Percentiles rank a stretch among this genome's conserved stretches.
Conservation (phyloP, 495 filamentous ascomycete genomes). For the Pseudoneurospora amorphoporcata region DNA sequence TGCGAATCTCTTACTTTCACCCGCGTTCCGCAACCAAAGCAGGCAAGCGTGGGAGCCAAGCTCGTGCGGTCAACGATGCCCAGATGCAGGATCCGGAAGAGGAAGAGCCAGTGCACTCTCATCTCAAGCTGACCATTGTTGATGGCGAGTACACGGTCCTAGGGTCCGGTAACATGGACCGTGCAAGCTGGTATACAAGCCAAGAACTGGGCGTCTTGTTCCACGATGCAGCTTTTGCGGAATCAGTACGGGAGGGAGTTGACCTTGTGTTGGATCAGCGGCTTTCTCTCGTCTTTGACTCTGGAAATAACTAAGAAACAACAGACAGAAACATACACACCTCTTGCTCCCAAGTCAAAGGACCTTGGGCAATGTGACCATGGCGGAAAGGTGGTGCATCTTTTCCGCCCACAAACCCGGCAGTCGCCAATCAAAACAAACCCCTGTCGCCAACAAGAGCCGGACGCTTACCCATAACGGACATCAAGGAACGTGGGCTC, state of each 20-base stretch:
- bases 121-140: slow-evolving; percentile 58
- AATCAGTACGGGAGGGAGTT: slow-evolving; percentile 28
- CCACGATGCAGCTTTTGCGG: slow-evolving; percentile 36
- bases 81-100: background rate
- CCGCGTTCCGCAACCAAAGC: slow-evolving; percentile 3
- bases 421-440: slow-evolving; percentile 1
- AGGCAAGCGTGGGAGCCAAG: background rate
- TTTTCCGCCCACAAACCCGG: slow-evolving; percentile 15
- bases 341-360: slow-evolving; percentile 1
- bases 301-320: slow-evolving; percentile 3
- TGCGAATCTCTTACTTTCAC: slow-evolving; percentile 42
- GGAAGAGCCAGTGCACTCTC: slow-evolving; percentile 53
- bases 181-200: slow-evolving; percentile 66
- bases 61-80: background rate
- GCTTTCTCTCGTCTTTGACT: slow-evolving; percentile 28
- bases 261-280: slow-evolving; percentile 34
- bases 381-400: slow-evolving; percentile 16
- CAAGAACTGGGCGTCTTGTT: slow-evolving; percentile 67
- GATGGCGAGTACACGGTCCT: slow-evolving; percentile 51
- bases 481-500: slow-evolving; percentile 23
- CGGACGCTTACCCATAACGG: slow-evolving; percentile 19
- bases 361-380: slow-evolving; percentile 11
- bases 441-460: slow-evolving; percentile 14
- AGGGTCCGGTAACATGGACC: slow-evolving; percentile 67
- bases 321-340: background rate